Evolutionary conservation across 2,329 filamentous ascomycete species (phyloP).

Genomic region (Davidsoniella virescens): DNA sequence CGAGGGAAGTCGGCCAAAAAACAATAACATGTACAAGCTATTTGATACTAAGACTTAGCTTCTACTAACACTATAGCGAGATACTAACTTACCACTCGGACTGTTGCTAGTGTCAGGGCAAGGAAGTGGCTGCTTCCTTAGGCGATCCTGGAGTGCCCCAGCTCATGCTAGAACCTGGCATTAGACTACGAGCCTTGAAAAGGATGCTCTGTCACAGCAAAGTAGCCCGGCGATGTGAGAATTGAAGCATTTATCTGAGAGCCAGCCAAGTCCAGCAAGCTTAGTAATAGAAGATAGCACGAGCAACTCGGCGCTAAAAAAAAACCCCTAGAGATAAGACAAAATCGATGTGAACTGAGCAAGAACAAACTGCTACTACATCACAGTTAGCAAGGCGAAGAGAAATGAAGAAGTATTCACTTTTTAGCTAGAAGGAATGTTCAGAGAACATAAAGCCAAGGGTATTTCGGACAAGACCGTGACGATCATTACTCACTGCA

Average conservation of each 20-base stretch:
- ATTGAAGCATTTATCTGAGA: not conserved
- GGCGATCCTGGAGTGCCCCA: not conserved
- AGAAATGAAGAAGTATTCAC: not conserved
- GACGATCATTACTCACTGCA: not conserved
- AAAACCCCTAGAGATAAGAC: not conserved
- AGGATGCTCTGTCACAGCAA: not conserved
- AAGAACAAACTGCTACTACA: not conserved
- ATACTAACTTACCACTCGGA: too few species aligned
- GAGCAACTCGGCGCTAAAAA: not conserved
- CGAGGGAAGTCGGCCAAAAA: too few species aligned
- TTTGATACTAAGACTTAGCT: too few species aligned
- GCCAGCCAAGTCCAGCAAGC: too few species aligned
- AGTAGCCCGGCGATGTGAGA: not conserved
- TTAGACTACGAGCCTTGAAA: not conserved
- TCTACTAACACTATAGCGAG: too few species aligned
- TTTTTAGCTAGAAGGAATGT: not conserved
- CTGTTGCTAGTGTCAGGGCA: not conserved
- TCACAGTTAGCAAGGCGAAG: too few species aligned
- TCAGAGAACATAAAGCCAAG: not conserved
- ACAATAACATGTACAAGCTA: too few species aligned
- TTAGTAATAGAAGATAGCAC: too few species aligned
- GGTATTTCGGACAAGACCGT: conserved; percentile 1
- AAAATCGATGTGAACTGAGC: too few species aligned
- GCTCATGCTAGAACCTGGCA: too few species aligned
- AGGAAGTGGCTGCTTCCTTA: not conserved